Evolutionary conservation across 352 stramenopile genomes (phyloP), one percentile per base, ranked within the genome.

Genomic region (Pythium insidiosum): DNA sequence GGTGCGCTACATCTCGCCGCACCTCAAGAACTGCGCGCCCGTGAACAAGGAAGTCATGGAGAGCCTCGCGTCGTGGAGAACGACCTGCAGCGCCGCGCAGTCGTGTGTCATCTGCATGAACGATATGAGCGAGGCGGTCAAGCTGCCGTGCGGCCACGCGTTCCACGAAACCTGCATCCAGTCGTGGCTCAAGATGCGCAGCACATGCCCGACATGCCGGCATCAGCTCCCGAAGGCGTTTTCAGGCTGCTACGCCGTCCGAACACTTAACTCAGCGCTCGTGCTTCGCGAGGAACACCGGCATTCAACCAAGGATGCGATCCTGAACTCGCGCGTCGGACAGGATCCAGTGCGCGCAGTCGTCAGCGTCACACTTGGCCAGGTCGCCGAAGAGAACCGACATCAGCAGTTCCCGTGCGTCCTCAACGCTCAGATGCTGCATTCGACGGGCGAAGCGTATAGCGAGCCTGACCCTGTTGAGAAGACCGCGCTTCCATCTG

Each of bases 121-220:
- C 40, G 86, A 96, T 34, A 87, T 71, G 30, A 29, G 19, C 31
- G 43, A 53, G n/a, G 67, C 91, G 15, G 78, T 94, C 28, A 56
- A 71, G 35, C 66, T 98, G 26, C 86, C 90, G 12, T 98, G 93
- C 56, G 71, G 76, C 35, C 95, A 98, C 68, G 55, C 84, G 31
- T 98, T 97, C 64, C 94, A 98, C 59, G 56, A 85, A 21, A 64
- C 75, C 31, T 98, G 95, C 69, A 88, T 98, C 51, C 56, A 83
- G 30, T 87, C 77, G 29, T 98, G 95, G 94, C 86, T 97, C 30
- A 71, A 88, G 47, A 87, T 94, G 43, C 86, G 96, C 50, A 80
- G 70, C 38, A 94, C 86, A 41, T 98, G 95, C 59, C 93, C 92
- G 6, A 94, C 92, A 20, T 98, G 95, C 55, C 94, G 96, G 41